Evolutionary conservation across 106 monocot genomes (phyloP), one percentile per base, ranked within the genome.

Genomic region (Apostasia ramifera): DNA sequence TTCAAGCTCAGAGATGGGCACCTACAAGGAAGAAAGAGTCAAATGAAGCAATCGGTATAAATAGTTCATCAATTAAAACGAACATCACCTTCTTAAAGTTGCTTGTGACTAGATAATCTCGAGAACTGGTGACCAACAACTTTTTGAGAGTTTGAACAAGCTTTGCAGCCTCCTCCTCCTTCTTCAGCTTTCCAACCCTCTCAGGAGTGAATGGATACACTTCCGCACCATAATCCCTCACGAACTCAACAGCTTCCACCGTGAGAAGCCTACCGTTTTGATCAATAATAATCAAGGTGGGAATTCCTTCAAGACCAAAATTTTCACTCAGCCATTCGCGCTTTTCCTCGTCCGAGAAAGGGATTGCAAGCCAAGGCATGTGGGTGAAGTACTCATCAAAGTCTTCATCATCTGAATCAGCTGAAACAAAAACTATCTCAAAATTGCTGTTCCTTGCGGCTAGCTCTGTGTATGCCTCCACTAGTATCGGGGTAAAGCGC

Each of bases 281-380:
- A 68, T 86, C 82, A 48, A 89, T 67, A 47, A 94, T 49, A 39
- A 85, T 82, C 53, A 89, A 71, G 59, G 75, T 70, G 1, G 93
- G 93, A 40, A 87, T 87, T 2, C 83, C 88, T 5, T 39, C 8
- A 4, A 94, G 80, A 47, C 72, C 46, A 71, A 86, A 89, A 3
- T 64, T 59, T 5, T 66, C 47, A 53, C 77, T 66, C 9, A 94
- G 76, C 12, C 44, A 57, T 8, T 74, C 53, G 47, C 82, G 69
- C 3, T 77, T 62, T 3, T 79, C 55, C 7, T 68, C 53, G 68
- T 89, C 93, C 0, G 82, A 81, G 80, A 86, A 94, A 26, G 89
- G 93, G 40, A 94, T 74, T 11, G 93, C 86, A 41, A 93, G 82
- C 93, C 93, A 94, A 59, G 93, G 93, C 93, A 94, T 89, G 57